Percentiles rank a stretch among this genome's conserved stretches.
These are phyloP conservation scores for Sporothrix brasiliensis DNA, from an alignment of 2,329 filamentous ascomycete species.

Conservation along the genomic window DNA sequence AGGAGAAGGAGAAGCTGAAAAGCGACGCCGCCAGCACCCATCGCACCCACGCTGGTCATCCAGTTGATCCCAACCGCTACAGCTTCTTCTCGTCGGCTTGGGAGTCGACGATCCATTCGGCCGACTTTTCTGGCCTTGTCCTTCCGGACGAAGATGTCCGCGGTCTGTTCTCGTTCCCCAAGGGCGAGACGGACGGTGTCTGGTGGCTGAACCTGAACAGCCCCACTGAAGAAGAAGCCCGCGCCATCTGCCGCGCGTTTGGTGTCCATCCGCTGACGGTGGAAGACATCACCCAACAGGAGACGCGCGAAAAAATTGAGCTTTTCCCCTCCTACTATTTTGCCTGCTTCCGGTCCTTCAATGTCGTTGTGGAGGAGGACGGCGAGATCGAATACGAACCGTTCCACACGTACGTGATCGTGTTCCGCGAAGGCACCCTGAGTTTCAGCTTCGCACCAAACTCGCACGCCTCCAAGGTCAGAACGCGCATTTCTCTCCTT, in stretches of 20 bases:
- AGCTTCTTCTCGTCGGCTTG: slow-evolving; percentile 96
- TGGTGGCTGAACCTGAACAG: slow-evolving; percentile 98
- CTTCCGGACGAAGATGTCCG: slow-evolving; percentile 88
- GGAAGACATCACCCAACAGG: slow-evolving; percentile 93
- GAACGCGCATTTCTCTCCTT: slow-evolving; percentile 86
- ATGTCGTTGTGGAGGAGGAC: slow-evolving; percentile 72
- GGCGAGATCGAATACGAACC: slow-evolving; percentile 86
- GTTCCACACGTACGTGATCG: slow-evolving; percentile 94
- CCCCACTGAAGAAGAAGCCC: slow-evolving; percentile 84
- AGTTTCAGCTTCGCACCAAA: slow-evolving; percentile 93
- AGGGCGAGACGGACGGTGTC: slow-evolving; percentile 72
- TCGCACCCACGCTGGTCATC: slow-evolving; percentile 37
- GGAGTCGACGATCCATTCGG: slow-evolving; percentile 89
- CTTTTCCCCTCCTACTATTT: slow-evolving; percentile 98
- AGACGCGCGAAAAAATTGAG: slow-evolving; percentile 97
- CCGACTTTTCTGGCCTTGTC: slow-evolving; percentile 83
- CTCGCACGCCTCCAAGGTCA: slow-evolving; percentile 82
- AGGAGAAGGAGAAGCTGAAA: slow-evolving; percentile 37
- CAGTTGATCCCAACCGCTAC: slow-evolving; percentile 74
- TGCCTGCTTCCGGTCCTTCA: slow-evolving; percentile 94
- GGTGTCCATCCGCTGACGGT: slow-evolving; percentile 93
- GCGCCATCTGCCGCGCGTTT: slow-evolving; percentile 88
- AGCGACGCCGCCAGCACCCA: slow-evolving; percentile 35
- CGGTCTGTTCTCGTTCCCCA: slow-evolving; percentile 75
- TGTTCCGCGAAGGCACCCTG: slow-evolving; percentile 91